Conservation (phyloP, 495 filamentous ascomycete species). For the Penicillium roqueforti region DNA sequence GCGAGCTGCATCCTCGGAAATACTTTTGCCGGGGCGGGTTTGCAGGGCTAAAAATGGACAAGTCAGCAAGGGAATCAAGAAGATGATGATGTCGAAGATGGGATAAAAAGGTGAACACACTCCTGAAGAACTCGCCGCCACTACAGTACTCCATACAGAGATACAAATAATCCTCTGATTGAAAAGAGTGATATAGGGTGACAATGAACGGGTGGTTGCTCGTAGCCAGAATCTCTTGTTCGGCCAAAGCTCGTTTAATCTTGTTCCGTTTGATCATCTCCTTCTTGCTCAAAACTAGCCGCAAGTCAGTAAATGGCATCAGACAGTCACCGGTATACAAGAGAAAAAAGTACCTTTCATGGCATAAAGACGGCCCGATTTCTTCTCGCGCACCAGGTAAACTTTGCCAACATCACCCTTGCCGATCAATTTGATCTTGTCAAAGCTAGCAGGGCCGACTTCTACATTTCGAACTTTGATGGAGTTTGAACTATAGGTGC, state of each 20-base stretch:
- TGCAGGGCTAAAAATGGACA: constrained; percentile 63
- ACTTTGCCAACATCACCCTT: constrained; percentile 99
- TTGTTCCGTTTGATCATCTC: constrained; percentile 99
- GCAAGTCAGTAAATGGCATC: constrained; percentile 8
- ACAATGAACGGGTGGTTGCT: constrained; percentile 99
- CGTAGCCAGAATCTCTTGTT: constrained; percentile 96
- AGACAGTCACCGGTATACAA: background rate
- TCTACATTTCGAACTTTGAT: constrained; percentile 98
- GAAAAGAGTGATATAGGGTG: constrained; percentile 96
- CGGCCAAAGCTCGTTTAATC: constrained; percentile 95
- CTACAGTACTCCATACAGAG: constrained; percentile 99
- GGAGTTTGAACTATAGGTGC: constrained; percentile 98
- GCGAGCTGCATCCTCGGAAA: constrained; percentile 91
- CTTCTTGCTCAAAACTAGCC: constrained; percentile 91
- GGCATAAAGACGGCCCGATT: constrained; percentile 88
- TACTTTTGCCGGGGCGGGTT: constrained; percentile 94
- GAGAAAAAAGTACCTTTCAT: constrained; percentile 77
- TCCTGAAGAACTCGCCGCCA: constrained; percentile 95
- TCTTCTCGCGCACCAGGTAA: constrained; percentile 96
- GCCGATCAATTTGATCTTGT: constrained; percentile 98
- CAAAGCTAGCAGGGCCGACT: constrained; percentile 91
- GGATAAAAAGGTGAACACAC: constrained; percentile 32
- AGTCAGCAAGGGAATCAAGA: constrained; percentile 1
- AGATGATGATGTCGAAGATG: background rate
- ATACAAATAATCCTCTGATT: constrained; percentile 97